Evolutionary conservation across 2,329 filamentous ascomycete genomes (phyloP).

Genomic region (Cryphonectria japonica): DNA sequence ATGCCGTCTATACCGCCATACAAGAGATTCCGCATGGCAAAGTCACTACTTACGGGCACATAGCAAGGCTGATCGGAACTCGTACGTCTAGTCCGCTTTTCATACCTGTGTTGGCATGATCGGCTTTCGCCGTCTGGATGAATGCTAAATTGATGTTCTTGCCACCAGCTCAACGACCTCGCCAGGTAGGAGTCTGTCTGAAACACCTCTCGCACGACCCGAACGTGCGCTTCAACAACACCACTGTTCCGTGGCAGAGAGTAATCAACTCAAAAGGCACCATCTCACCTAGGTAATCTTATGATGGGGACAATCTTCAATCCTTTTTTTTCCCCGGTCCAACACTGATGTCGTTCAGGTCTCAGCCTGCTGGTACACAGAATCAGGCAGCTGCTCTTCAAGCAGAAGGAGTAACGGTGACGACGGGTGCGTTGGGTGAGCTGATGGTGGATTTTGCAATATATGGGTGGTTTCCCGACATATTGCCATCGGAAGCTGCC

Average conservation of each 20-base stretch:
- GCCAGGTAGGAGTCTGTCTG: conserved; percentile 88
- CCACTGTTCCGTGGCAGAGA: conserved; percentile 91
- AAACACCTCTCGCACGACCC: conserved; percentile 74
- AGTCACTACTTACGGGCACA: conserved; percentile 88
- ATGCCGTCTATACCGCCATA: conserved; percentile 79
- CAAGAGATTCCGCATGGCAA: conserved; percentile 82
- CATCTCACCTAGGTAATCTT: conserved; percentile 76
- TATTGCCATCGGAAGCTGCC: conserved; percentile 49
- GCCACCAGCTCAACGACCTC: conserved; percentile 65
- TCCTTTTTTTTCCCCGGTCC: background rate
- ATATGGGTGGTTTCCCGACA: conserved; percentile 60
- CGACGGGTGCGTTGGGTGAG: conserved; percentile 53
- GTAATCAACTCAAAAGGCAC: conserved; percentile 86
- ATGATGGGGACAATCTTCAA: background rate
- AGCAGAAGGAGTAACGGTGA: conserved; percentile 58
- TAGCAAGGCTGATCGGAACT: conserved; percentile 71
- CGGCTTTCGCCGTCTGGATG: background rate
- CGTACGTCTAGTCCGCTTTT: conserved; percentile 54
- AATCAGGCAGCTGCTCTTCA: conserved; percentile 55
- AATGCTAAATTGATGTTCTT: background rate
- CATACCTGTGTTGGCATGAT: background rate
- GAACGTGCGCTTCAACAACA: conserved; percentile 64
- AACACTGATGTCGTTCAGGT: conserved; percentile 41
- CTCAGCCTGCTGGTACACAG: conserved; percentile 52
- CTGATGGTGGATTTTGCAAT: conserved; percentile 53